phyloP scores from a whole-genome alignment of 1,284 basidiomycete species.

The Ustilago hordei region DNA sequence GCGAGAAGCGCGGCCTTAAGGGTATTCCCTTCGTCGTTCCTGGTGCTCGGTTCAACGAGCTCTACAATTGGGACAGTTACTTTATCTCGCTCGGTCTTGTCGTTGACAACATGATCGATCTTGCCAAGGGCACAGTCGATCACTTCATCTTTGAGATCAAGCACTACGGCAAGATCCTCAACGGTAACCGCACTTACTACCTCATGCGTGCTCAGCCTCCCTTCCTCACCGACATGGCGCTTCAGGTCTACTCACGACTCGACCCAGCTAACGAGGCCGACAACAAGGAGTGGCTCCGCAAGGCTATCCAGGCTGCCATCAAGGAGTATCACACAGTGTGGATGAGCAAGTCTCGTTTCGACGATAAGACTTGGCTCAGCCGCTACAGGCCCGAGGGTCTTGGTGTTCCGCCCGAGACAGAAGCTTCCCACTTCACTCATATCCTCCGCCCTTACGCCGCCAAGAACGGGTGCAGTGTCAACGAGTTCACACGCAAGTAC shows the following conservation, averaged over 20 bases:
- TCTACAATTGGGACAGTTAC: conserved; percentile 76
- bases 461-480: conserved; percentile 92
- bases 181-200: conserved; percentile 74
- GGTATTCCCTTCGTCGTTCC: conserved; percentile 95
- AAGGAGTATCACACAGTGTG: conserved; percentile 99
- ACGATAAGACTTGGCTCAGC: conserved; percentile 90
- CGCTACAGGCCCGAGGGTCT: conserved; percentile 93
- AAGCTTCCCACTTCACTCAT: conserved; percentile 97
- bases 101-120: conserved; percentile 89
- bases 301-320: conserved; percentile 94
- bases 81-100: conserved; percentile 93
- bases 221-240: conserved; percentile 97
- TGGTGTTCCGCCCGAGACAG: conserved; percentile 97
- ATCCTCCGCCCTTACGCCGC: conserved; percentile 93
- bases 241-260: conserved; percentile 96
- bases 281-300: conserved; percentile 91
- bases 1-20: conserved; percentile 78
- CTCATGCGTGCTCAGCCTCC: conserved; percentile 95
- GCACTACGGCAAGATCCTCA: conserved; percentile 84
- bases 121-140: conserved; percentile 97
- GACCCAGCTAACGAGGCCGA: conserved; percentile 82
- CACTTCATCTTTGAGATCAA: conserved; percentile 99
- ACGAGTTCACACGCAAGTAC: conserved; percentile 97
- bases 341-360: conserved; percentile 91
- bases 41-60: conserved; percentile 97